Base-by-base conservation (phyloP, 345 rosid genomes). In the Erodium maritimum region DNA sequence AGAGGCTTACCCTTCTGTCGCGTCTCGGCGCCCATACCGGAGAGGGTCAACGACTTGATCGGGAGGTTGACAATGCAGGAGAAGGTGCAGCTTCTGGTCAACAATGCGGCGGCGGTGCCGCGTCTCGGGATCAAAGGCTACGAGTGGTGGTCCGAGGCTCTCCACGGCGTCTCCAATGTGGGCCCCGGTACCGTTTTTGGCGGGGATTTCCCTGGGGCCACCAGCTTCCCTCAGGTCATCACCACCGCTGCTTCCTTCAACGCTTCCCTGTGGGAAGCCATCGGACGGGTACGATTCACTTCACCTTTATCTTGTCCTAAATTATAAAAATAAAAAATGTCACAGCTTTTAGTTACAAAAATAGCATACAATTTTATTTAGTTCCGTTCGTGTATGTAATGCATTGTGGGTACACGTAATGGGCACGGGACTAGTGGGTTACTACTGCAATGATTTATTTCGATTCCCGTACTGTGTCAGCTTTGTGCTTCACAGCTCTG, bases 121-220 rank as follows among this genome's bases (percentile, higher is more conserved):
- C 75, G 99, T 25, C 82, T 93, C 6, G 96, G 95, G 22, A 78
- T 93, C 53, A 87, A 75, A 21, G 86, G 86, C 0, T 93, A 93
- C 60, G 90, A 93, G 80, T 93, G 99, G 99, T 93, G 99, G 99
- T 83, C 94, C 0, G 99, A 89, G 77, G 99, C 99, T 0, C 88
- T 93, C 8, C 99, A 93, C 5, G 99, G 99, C 0, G 83, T 93
- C 34, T 80, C 99, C 19, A 71, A 85, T 61, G 82, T 76, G 0
- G 97, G 97, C 19, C 97, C 80, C 0, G 97, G 96, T 2, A 42
- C 80, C 20, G 83, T 67, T 73, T 87, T 93, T 42, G 83, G 85
- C 33, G 91, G 95, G 23, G 70, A 73, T 21, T 81, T 87, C 59
- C 87, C 82, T 0, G 81, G 73, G 0, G 99, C 99, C 57, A 89